A percentile compares a stretch with the other conserved stretches of the same genome.
Evolutionary conservation across 2,329 filamentous ascomycete genomes (phyloP).

Genomic region (Teratosphaeria pseudoeucalypti): DNA sequence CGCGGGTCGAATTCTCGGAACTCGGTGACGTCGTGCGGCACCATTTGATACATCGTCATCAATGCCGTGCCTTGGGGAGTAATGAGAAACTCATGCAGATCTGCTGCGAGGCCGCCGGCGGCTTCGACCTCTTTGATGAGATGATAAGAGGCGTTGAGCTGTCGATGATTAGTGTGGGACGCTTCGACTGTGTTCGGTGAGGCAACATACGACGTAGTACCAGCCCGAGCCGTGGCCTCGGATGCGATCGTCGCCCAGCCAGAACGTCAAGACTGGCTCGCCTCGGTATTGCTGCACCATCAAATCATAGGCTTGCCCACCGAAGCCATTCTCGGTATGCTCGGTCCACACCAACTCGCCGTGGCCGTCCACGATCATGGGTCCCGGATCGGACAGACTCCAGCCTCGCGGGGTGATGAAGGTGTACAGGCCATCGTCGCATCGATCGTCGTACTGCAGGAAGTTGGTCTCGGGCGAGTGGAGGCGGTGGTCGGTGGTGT

Average conservation of each 20-base stretch:
- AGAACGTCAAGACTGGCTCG: conserved; percentile 29
- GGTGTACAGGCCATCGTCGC: conserved; percentile 18
- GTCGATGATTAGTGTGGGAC: background rate
- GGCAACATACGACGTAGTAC: conserved; percentile 22
- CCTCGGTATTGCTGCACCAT: conserved; percentile 26
- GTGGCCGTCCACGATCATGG: conserved; percentile 23
- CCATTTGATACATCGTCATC: conserved; percentile 32
- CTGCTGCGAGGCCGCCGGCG: conserved; percentile 23
- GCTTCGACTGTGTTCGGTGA: background rate
- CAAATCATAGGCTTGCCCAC: conserved; percentile 26
- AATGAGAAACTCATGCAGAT: conserved; percentile 37
- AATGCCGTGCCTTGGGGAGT: conserved; percentile 33
- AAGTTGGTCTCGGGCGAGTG: conserved; percentile 20
- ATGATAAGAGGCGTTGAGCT: conserved; percentile 30
- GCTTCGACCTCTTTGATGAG: conserved; percentile 31
- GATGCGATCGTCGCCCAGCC: conserved; percentile 28
- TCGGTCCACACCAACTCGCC: conserved; percentile 23
- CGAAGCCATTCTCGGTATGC: conserved; percentile 23
- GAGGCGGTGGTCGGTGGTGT: conserved; percentile 11
- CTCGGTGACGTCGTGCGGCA: conserved; percentile 13
- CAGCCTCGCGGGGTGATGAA: conserved; percentile 26
- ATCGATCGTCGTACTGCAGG: conserved; percentile 17
- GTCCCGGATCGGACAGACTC: conserved; percentile 20
- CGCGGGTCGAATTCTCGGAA: conserved; percentile 13
- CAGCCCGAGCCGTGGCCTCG: conserved; percentile 25